Conservation (phyloP, 2,329 filamentous ascomycete species). For the Penicillium sp. region DNA sequence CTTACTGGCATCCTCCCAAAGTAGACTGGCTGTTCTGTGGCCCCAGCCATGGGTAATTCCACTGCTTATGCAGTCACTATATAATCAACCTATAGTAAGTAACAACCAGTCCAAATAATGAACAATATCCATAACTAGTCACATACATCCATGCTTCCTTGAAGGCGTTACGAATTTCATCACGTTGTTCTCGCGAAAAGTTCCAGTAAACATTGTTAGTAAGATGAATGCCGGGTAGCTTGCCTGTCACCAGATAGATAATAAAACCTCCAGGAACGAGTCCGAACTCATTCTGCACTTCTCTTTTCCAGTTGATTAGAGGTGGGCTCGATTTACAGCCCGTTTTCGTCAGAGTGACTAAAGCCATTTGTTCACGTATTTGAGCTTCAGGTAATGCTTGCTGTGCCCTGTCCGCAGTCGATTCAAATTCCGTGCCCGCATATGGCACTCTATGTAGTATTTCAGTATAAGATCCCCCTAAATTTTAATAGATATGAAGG, state of each 20-base stretch:
- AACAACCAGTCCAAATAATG: neutral
- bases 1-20: neutral
- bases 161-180: neutral
- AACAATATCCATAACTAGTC: neutral
- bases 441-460: neutral
- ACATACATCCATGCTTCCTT: neutral
- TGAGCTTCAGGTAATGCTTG: neutral
- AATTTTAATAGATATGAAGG: neutral
- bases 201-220: neutral
- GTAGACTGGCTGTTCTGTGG: neutral
- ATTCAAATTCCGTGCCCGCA: neutral
- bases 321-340: neutral
- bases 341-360: neutral
- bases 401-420: neutral
- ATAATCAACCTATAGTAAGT: neutral
- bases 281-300: neutral
- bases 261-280: conserved; percentile 1
- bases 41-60: neutral
- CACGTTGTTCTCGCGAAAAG: neutral
- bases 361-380: neutral
- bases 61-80: neutral
- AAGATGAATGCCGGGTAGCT: neutral
- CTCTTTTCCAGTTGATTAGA: neutral
- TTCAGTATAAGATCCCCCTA: too few relatives aligned
- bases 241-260: neutral